phyloP scores from a whole-genome alignment of 768 basidiomycete genomes.

The Exsudoporus frostii region DNA sequence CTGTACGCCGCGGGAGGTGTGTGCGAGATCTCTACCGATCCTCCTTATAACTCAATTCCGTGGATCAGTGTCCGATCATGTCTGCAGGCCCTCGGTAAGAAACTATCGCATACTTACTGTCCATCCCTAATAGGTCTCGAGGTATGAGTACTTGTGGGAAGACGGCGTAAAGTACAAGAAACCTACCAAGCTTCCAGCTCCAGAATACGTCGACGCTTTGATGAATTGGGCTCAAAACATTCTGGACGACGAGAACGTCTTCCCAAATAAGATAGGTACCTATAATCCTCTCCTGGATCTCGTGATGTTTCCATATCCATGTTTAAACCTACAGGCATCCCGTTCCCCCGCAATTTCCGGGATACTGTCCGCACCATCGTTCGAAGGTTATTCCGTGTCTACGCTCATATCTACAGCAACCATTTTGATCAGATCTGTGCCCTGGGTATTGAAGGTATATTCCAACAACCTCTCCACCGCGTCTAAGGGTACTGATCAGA shows the following conservation, averaged over 20 bases:
- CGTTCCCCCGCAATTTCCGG: constrained; percentile 87
- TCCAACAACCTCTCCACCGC: background rate
- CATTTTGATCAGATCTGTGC: constrained; percentile 99
- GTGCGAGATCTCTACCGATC: constrained; percentile 17
- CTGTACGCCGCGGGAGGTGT: constrained; percentile 89
- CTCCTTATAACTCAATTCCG: constrained; percentile 5
- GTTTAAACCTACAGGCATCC: constrained; percentile 58
- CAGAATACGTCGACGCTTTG: constrained; percentile 94
- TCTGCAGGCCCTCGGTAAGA: constrained; percentile 88
- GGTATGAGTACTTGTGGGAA: constrained; percentile 95
- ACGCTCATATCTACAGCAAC: constrained; percentile 98
- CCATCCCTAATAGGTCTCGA: constrained; percentile 30
- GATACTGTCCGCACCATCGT: constrained; percentile 90
- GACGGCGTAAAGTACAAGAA: constrained; percentile 83
- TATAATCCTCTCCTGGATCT: background rate
- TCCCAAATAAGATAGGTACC: constrained; percentile 93
- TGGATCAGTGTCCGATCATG: constrained; percentile 85
- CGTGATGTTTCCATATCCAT: constrained; percentile 2
- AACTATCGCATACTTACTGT: background rate
- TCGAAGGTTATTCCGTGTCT: constrained; percentile 91
- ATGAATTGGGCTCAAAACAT: constrained; percentile 98
- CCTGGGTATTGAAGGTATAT: constrained; percentile 90
- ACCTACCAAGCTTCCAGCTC: constrained; percentile 91
- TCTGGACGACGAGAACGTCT: constrained; percentile 87
- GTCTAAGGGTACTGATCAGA: background rate